phyloP scores from a whole-genome alignment of 2,329 filamentous ascomycete species.

The Conoideocrella luteorostrata region DNA sequence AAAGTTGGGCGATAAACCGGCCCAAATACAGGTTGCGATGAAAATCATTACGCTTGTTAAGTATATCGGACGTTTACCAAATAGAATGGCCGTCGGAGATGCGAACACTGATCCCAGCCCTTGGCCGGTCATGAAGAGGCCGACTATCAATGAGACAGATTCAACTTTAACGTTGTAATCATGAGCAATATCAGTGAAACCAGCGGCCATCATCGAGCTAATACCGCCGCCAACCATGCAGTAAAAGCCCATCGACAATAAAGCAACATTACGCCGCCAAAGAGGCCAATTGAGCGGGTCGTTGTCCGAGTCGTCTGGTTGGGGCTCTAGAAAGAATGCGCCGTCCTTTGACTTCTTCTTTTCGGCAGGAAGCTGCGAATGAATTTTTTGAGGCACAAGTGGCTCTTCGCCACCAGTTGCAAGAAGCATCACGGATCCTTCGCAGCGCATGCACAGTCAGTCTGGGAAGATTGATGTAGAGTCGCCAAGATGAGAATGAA shows the following conservation, averaged over 20 bases:
- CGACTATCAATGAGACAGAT: slow-evolving; percentile 77
- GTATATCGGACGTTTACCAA: slow-evolving; percentile 86
- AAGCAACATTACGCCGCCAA: slow-evolving; percentile 71
- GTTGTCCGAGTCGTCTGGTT: slow-evolving; percentile 84
- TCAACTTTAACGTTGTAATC: slow-evolving; percentile 61
- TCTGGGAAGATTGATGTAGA: neutral
- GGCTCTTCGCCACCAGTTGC: slow-evolving; percentile 13
- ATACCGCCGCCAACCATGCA: slow-evolving; percentile 92
- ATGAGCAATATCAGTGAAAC: slow-evolving; percentile 72
- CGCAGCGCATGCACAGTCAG: too few species aligned
- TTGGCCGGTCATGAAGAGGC: slow-evolving; percentile 89
- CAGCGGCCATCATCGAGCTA: slow-evolving; percentile 83
- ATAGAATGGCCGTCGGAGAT: slow-evolving; percentile 87
- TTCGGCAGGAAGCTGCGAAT: slow-evolving; percentile 23
- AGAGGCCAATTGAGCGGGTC: slow-evolving; percentile 89
- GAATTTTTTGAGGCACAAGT: slow-evolving; percentile 12
- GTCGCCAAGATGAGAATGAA: neutral
- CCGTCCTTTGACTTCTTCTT: slow-evolving; percentile 78
- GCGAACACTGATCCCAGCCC: slow-evolving; percentile 78
- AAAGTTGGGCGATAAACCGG: slow-evolving; percentile 76
- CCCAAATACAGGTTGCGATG: slow-evolving; percentile 72
- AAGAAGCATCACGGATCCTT: slow-evolving; percentile 15
- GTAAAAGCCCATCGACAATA: slow-evolving; percentile 82
- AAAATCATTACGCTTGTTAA: slow-evolving; percentile 73
- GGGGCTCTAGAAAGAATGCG: slow-evolving; percentile 79